A percentile compares a stretch with the other conserved stretches of the same genome.
Evolutionary conservation across 805 yeast species (phyloP).

Genomic region (Candida sithepensis): DNA sequence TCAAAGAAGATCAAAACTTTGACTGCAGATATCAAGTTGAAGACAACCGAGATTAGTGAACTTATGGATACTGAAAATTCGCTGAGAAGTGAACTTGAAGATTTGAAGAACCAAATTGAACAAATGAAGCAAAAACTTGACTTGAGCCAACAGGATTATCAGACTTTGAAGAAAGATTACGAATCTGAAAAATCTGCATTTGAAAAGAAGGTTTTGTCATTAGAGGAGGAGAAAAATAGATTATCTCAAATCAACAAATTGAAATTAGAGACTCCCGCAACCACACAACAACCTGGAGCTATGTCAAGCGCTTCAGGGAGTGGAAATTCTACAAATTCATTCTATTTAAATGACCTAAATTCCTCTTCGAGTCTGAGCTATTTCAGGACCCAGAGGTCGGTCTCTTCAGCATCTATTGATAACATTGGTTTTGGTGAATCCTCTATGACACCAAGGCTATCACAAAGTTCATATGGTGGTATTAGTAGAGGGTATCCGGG

Average conservation of each 20-base stretch:
- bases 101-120: constrained; percentile 20
- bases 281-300: constrained; percentile 3
- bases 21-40: constrained; percentile 35
- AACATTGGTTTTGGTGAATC: constrained; percentile 46
- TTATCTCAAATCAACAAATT: constrained; percentile 14
- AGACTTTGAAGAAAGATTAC: constrained; percentile 28
- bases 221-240: constrained; percentile 28
- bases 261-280: constrained; percentile 10
- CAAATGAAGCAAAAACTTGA: constrained; percentile 14
- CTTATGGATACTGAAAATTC: constrained; percentile 21
- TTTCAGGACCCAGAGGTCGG: constrained; percentile 21
- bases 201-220: constrained; percentile 21
- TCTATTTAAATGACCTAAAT: constrained; percentile 31
- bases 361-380: constrained; percentile 22
- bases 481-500: neutral
- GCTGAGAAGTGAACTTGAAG: constrained; percentile 15
- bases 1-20: constrained; percentile 28
- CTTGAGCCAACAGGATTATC: constrained; percentile 21
- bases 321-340: neutral
- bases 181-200: constrained; percentile 23
- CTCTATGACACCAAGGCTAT: constrained; percentile 41
- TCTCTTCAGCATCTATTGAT: constrained; percentile 23
- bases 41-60: constrained; percentile 25
- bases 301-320: neutral
- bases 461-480: neutral